Evolutionary conservation across 2,329 filamentous ascomycete genomes (phyloP).

Genomic region (Teratosphaeria zuluensis): DNA sequence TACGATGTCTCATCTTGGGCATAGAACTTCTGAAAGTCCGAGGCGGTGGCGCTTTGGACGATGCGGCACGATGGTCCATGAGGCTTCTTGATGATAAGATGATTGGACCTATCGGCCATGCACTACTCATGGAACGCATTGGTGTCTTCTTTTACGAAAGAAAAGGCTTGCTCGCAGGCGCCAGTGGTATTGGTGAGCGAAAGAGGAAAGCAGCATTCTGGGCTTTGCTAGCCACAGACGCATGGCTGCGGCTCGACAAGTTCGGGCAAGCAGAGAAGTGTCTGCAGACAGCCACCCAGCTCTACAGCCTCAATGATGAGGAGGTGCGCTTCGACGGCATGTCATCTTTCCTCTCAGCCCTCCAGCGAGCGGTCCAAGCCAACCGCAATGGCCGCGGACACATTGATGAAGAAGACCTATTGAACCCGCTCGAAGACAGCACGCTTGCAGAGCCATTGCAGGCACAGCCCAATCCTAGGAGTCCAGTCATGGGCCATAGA

Average conservation of each 20-base stretch:
- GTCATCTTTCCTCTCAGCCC: constrained; percentile 54
- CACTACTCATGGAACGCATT: constrained; percentile 75
- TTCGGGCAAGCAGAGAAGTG: constrained; percentile 69
- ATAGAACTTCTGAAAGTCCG: constrained; percentile 76
- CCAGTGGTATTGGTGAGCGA: constrained; percentile 53
- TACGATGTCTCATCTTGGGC: constrained; percentile 65
- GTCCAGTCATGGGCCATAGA: constrained; percentile 28
- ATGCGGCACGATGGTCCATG: constrained; percentile 76
- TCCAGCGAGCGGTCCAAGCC: constrained; percentile 53
- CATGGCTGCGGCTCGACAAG: constrained; percentile 71
- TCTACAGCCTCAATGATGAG: constrained; percentile 34
- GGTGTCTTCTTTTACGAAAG: constrained; percentile 75
- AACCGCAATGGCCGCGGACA: constrained; percentile 25
- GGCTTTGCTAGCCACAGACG: constrained; percentile 72
- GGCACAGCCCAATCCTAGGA: constrained; percentile 23
- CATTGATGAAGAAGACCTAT: constrained; percentile 25
- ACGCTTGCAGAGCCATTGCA: constrained; percentile 23
- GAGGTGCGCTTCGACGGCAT: constrained; percentile 39
- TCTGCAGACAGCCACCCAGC: constrained; percentile 55
- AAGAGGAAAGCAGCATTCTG: constrained; percentile 81
- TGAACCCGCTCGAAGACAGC: constrained; percentile 25
- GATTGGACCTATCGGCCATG: constrained; percentile 65
- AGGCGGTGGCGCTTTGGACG: constrained; percentile 70
- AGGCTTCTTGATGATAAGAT: constrained; percentile 71
- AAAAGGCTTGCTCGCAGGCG: constrained; percentile 51